Base-by-base conservation (phyloP, 2,329 filamentous ascomycete genomes). In the Hypoxylon sp. region DNA sequence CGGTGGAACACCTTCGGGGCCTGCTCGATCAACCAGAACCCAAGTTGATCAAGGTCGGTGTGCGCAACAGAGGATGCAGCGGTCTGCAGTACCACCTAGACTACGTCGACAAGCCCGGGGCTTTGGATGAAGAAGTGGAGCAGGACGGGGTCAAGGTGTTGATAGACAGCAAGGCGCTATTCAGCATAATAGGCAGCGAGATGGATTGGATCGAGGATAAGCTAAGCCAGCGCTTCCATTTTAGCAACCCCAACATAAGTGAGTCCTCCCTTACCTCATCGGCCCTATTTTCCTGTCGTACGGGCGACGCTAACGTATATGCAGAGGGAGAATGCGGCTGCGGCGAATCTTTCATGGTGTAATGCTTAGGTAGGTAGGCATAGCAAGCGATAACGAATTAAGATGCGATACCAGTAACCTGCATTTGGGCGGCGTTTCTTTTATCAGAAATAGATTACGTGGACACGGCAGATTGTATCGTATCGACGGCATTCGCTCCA, bases 201-300 rank as follows among this genome's bases (percentile, higher is more conserved):
- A 99, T 99, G 95, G 95, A 99, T 75, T 99, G 94, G 94, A 85
- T 94, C 10, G 94, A 98, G 79, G 95, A 98, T 73, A 97, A 97
- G 81, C 81, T 99, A 68, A 97, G 91, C 77, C 87, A 94, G 78
- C 85, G 92, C 68, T 99, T 99, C 78, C 89, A 97, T 52, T 99
- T 99, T 80, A 90, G 88, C 76, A 99, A 99, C 77, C 95, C 95
- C 1, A 99, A 99, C 75, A 98, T 98, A 76, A 99, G 94, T 97
- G 82, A 87, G 94, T 89, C 28, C 22, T 30, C 6, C 17, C 8
- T 26, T n/a, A n/a, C n/a, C 28, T 15, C 10, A 22, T 6, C 19
- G 24, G 5, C 8, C 49, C 11, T 37, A 13, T 19, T 11, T 56
- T 56, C 17, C 13, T 2, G 11, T n/a, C 3, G 17, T 39, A n/a